phyloP scores from a whole-genome alignment of 495 filamentous ascomycete species.

The Penicillium dipodomyicola region DNA sequence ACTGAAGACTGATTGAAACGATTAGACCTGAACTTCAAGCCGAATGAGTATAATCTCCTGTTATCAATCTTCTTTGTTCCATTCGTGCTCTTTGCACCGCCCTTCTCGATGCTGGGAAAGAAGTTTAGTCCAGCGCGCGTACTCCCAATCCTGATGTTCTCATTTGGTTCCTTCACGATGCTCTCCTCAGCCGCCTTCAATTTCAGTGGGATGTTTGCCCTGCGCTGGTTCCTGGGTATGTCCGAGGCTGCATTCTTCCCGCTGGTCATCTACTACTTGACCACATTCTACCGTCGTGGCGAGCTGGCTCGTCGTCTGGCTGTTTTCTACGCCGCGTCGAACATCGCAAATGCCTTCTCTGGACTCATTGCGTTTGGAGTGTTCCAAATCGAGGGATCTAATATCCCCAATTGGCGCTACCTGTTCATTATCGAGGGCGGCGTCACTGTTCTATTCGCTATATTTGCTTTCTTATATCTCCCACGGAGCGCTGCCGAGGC shows the following conservation, averaged over 20 bases:
- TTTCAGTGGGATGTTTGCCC: conserved; percentile 63
- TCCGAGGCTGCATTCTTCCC: conserved; percentile 74
- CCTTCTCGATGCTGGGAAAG: conserved; percentile 66
- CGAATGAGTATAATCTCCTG: conserved; percentile 68
- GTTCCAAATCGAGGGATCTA: conserved; percentile 63
- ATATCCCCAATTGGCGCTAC: conserved; percentile 63
- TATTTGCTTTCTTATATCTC: conserved; percentile 68
- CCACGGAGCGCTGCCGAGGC: conserved; percentile 62
- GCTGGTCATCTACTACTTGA: conserved; percentile 59
- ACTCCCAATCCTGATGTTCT: conserved; percentile 67
- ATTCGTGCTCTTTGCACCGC: conserved; percentile 67
- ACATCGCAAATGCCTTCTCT: conserved; percentile 70
- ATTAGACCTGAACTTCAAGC: conserved; percentile 53
- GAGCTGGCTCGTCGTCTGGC: conserved; percentile 73
- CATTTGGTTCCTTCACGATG: conserved; percentile 59
- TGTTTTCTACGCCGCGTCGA: conserved; percentile 75
- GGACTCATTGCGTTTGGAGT: conserved; percentile 74
- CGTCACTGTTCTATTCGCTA: conserved; percentile 60
- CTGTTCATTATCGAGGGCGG: conserved; percentile 75
- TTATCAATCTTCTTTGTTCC: conserved; percentile 76
- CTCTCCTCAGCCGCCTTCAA: conserved; percentile 55
- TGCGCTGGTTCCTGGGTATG: conserved; percentile 61
- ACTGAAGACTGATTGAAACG: background rate
- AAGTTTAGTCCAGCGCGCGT: conserved; percentile 61
- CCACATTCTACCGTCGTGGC: conserved; percentile 70